phyloP scores from a whole-genome alignment of 2,329 filamentous ascomycete species.

The Phyllachora maydis region DNA sequence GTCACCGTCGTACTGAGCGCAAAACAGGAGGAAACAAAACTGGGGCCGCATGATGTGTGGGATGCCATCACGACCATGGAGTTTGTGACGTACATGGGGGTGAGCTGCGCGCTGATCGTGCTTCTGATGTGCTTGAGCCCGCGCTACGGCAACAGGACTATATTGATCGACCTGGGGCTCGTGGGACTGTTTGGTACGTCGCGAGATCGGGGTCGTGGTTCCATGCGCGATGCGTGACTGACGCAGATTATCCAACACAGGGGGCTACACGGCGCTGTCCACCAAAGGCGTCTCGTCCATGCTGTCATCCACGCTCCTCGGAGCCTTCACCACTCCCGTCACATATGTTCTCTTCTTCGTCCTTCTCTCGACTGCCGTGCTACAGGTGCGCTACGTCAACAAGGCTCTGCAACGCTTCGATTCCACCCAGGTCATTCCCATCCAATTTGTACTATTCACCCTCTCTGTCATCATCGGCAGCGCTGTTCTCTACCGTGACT shows the following conservation, averaged over 20 bases:
- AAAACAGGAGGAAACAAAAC: slow-evolving; percentile 70
- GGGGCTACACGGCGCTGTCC: slow-evolving; percentile 87
- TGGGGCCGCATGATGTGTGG: slow-evolving; percentile 83
- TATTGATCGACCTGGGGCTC: slow-evolving; percentile 80
- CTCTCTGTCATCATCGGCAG: slow-evolving; percentile 89
- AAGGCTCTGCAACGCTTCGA: slow-evolving; percentile 75
- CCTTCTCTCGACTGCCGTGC: slow-evolving; percentile 65
- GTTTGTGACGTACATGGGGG: slow-evolving; percentile 74
- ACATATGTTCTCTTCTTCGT: slow-evolving; percentile 72
- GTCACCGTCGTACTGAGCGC: slow-evolving; percentile 88
- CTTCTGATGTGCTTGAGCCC: slow-evolving; percentile 66
- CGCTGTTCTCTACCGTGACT: slow-evolving; percentile 83
- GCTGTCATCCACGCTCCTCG: slow-evolving; percentile 75
- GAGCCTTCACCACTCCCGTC: slow-evolving; percentile 76
- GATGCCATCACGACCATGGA: slow-evolving; percentile 68
- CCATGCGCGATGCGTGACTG: background rate
- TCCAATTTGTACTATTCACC: slow-evolving; percentile 93
- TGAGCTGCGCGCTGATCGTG: slow-evolving; percentile 55
- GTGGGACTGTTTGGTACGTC: slow-evolving; percentile 76
- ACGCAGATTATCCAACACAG: too few relatives aligned
- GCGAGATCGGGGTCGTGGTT: too few relatives aligned
- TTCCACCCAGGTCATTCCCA: slow-evolving; percentile 93
- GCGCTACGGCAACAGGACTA: slow-evolving; percentile 65
- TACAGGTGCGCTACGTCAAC: slow-evolving; percentile 97
- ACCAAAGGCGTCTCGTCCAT: slow-evolving; percentile 95